Evolutionary conservation across 2,329 filamentous ascomycete species (phyloP).

Genomic region (Colletotrichum graminicola): DNA sequence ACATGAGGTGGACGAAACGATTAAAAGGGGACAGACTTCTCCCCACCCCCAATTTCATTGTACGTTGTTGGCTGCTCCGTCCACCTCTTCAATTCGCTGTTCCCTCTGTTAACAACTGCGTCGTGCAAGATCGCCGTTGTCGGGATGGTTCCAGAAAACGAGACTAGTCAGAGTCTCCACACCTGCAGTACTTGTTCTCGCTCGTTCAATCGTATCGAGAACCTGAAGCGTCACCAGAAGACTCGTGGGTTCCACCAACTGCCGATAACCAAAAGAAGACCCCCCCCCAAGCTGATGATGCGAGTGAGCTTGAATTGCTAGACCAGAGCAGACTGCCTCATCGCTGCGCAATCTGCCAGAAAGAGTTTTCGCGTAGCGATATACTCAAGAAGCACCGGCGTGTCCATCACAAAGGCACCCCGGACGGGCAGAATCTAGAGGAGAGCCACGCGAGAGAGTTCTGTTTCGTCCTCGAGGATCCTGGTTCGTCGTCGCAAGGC

Average conservation of each 20-base stretch:
- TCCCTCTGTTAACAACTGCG: neutral
- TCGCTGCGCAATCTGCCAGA: slow-evolving; percentile 16
- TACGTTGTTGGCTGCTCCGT: neutral
- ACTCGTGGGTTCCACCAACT: slow-evolving; percentile 16
- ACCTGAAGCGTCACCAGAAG: slow-evolving; percentile 32
- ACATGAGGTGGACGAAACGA: slow-evolving; percentile 16
- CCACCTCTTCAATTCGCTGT: slow-evolving; percentile 5
- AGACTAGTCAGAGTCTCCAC: slow-evolving; percentile 2
- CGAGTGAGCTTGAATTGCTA: neutral
- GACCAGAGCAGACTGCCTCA: slow-evolving; percentile 20
- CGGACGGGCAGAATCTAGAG: neutral
- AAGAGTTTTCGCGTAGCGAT: slow-evolving; percentile 19
- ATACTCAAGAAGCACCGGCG: slow-evolving; percentile 28
- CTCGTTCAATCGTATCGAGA: slow-evolving; percentile 22
- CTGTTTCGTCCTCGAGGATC: slow-evolving; percentile 10
- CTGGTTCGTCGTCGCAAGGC: neutral
- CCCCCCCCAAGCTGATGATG: neutral
- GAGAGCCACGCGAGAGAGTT: neutral
- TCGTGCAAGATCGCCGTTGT: neutral
- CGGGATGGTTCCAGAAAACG: neutral
- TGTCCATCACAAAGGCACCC: slow-evolving; percentile 5
- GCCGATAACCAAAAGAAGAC: neutral
- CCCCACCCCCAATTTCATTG: slow-evolving; percentile 7
- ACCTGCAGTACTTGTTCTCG: slow-evolving; percentile 12
- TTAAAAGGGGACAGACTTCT: slow-evolving; percentile 7